Conservation (phyloP, 768 basidiomycete species). For the Mycena filopes region DNA sequence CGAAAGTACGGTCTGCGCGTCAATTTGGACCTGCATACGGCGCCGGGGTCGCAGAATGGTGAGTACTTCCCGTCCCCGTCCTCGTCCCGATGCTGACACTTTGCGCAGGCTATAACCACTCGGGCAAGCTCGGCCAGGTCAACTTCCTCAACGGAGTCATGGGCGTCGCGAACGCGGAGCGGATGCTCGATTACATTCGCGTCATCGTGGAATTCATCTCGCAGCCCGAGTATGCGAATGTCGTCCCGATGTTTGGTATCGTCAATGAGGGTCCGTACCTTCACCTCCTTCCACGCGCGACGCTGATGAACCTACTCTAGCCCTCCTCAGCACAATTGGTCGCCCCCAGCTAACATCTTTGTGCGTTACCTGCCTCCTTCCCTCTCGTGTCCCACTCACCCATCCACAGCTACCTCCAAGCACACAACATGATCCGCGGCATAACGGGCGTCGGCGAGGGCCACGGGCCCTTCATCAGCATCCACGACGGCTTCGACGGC, state of each 20-base stretch:
- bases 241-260: constrained; percentile 62
- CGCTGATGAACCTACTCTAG: background rate
- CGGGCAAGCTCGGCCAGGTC: constrained; percentile 59
- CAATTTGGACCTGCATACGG: constrained; percentile 72
- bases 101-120: constrained; percentile 54
- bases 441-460: constrained; percentile 72
- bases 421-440: constrained; percentile 62
- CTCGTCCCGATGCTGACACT: too few species aligned
- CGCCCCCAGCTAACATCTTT: constrained; percentile 55
- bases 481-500: constrained; percentile 64
- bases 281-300: too few species aligned
- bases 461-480: constrained; percentile 57
- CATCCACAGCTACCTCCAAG: constrained; percentile 50
- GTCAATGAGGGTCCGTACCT: constrained; percentile 51
- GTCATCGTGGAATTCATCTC: constrained; percentile 67
- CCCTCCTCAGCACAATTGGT: constrained; percentile 58
- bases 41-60: constrained; percentile 73
- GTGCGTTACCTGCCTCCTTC: constrained; percentile 49
- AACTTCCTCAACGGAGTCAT: constrained; percentile 69
- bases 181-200: constrained; percentile 51
- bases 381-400: constrained; percentile 40
- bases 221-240: constrained; percentile 64
- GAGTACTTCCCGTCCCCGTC: too few species aligned
- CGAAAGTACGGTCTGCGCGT: constrained; percentile 79
- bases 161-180: constrained; percentile 78